Base-by-base conservation (phyloP, 2,329 filamentous ascomycete species). In the Diaporthe amygdali region DNA sequence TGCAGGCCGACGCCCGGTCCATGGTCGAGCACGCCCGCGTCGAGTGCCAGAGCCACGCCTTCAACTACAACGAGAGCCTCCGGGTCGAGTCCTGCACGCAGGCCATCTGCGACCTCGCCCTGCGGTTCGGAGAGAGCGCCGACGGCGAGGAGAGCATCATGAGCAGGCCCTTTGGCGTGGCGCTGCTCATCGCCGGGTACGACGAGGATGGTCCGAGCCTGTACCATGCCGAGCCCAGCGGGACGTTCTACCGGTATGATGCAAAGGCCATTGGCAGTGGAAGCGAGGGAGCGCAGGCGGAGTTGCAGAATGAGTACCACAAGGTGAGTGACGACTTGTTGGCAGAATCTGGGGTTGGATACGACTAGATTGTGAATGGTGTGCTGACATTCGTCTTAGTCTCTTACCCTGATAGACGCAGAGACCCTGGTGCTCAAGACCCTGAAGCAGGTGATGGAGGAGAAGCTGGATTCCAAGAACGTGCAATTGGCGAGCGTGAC, bases 381-480 rank as follows among this genome's bases (percentile, higher is more conserved):
- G 15, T 20, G 44, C 66, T 69, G 20, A 69, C 55, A 20, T 20
- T 15, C 5, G 22, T 44, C 27, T 44, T 74, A 93, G 90, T 98
- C 96, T 71, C 89, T 99, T 74, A 97, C 95, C 51, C 92, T 99
- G 74, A 87, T 89, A 70, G 96, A 99, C 81, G 96, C 96, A 71
- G 96, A 99, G 86, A 96, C 95, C 4, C 86, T 99, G 75, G 95
- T 97, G 66, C 87, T 99, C 79, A 98, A 98, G 90, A 99, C 96
- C 46, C 84, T 99, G 82, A 99, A 98, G 89, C 96, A 99, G 86
- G 96, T 99, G 77, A 99, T 99, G 96, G 96, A 99, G 86, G 96
- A 99, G 91, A 99, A 99, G 87, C 89, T 99, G 73, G 96, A 99
- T 82, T 90, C 95, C 75, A 99, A 99, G 90, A 99, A 99, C 81